Evolutionary conservation across 2,329 filamentous ascomycete species (phyloP).

Genomic region (Zelopaecilomyces penicillatus): DNA sequence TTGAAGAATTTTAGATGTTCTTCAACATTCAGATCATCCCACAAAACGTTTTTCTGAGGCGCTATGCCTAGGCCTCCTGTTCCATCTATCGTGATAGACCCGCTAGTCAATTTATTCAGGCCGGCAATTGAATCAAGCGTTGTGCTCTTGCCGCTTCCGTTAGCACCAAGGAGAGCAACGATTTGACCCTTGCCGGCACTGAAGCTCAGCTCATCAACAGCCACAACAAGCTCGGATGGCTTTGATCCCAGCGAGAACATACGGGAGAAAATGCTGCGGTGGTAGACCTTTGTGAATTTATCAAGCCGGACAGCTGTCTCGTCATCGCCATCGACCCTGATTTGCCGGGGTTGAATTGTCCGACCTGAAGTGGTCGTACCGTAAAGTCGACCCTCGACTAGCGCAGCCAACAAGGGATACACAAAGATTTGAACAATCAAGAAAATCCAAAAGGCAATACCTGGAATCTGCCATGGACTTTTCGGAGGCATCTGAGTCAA

Average conservation of each 20-base stretch:
- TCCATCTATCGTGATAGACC: conserved; percentile 68
- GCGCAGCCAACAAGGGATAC: conserved; percentile 67
- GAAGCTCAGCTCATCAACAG: conserved; percentile 67
- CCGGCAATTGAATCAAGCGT: conserved; percentile 84
- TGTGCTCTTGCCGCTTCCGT: conserved; percentile 85
- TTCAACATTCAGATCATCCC: conserved; percentile 78
- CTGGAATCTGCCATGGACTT: conserved; percentile 60
- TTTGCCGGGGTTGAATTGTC: conserved; percentile 35
- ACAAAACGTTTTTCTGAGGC: conserved; percentile 89
- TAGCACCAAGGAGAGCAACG: conserved; percentile 76
- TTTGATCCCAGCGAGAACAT: conserved; percentile 38
- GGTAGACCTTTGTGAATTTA: conserved; percentile 71
- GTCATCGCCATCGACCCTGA: conserved; percentile 17
- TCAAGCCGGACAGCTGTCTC: conserved; percentile 59
- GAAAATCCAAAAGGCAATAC: conserved; percentile 71
- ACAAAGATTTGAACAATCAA: conserved; percentile 67
- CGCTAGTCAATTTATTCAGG: conserved; percentile 66
- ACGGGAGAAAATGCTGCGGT: conserved; percentile 52
- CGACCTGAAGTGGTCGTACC: conserved; percentile 61
- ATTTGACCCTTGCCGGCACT: conserved; percentile 72
- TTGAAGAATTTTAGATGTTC: conserved; percentile 85
- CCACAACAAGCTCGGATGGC: conserved; percentile 56
- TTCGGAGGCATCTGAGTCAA: conserved; percentile 53
- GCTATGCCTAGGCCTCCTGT: conserved; percentile 77
- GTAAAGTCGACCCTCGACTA: conserved; percentile 66